Evolutionary conservation across 495 filamentous ascomycete genomes (phyloP), one percentile per base, ranked within the genome.

Genomic region (Aspergillus kassunensis): DNA sequence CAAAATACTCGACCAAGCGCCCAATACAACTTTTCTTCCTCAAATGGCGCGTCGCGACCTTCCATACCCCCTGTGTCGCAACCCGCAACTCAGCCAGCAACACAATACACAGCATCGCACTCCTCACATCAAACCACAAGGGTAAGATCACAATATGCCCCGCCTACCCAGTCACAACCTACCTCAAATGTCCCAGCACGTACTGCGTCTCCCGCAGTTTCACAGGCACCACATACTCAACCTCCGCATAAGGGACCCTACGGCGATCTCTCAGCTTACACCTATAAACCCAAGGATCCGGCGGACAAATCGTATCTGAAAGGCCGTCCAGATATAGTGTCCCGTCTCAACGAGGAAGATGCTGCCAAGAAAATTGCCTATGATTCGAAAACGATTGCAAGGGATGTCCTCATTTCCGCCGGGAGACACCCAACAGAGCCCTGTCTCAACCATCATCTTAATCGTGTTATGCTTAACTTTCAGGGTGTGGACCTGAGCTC

Each of bases 301-400:
- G 13, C 30, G 12, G 44, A 56, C 29, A 59, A 39, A 11, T 11
- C 20, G 21, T 37, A 40, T 21, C 23, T 68, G 18, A 65, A 59
- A 36, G 20, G 39, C 16, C 57, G 63, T 4, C 36, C 19, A 0
- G 64, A 67, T 50, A 67, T 77, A 31, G 69, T 76, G 12, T 54
- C 73, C 51, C 64, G 63, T 2, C 49, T 87, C 18, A 66, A 79
- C n/a, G 60, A 59, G 24, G 62, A 64, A 29, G 71, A 79, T 46
- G 79, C 74, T 4, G 34, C 74, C 9, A 56, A 67, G 16, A 72
- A 76, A 52, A 62, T 63, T 8, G 59, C 44, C 0, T 89, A 89
- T 60, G 67, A 88, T 60, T 69, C 76, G 0, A 67, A 72, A 13
- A 87, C 82, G 0, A 86, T 89, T 53, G 85, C 84, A 4, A 69